These are phyloP conservation scores for Trematosphaeria pertusa DNA, from an alignment of 2,329 filamentous ascomycete genomes.

Conservation along the genomic window DNA sequence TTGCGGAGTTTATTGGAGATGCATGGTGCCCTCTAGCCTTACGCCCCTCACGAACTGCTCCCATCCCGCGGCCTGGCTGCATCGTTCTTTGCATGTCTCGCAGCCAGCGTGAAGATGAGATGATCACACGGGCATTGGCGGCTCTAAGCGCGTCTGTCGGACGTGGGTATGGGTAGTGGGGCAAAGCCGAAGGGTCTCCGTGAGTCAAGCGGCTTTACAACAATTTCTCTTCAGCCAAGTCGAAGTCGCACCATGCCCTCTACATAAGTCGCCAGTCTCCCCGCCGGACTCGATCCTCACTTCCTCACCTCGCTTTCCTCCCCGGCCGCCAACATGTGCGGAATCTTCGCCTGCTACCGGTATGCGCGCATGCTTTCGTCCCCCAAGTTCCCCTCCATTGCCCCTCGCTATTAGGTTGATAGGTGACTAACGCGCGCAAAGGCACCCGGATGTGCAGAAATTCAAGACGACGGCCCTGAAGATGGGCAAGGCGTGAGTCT, in stretches of 20 bases:
- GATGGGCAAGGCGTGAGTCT: constrained; percentile 88
- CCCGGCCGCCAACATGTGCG: constrained; percentile 75
- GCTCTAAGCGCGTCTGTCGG: constrained; percentile 17
- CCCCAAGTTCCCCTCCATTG: constrained; percentile 32
- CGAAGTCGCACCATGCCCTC: constrained; percentile 16
- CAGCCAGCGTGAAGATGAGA: constrained; percentile 8
- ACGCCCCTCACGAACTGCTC: constrained; percentile 12
- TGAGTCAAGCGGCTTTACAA: constrained; percentile 19
- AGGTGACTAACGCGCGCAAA: constrained; percentile 46
- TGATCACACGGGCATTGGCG: constrained; percentile 23
- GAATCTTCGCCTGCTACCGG: constrained; percentile 95
- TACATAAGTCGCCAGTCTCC: constrained; percentile 22
- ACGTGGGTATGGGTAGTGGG: constrained; percentile 30
- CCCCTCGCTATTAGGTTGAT: constrained; percentile 24
- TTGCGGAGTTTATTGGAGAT: constrained; percentile 9
- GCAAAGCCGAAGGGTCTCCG: constrained; percentile 13
- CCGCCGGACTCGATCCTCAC: constrained; percentile 6
- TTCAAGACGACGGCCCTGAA: constrained; percentile 95
- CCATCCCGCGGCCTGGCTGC: constrained; percentile 8
- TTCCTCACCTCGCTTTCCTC: constrained; percentile 10
- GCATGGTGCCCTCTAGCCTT: constrained; percentile 13
- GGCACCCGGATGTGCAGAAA: constrained; percentile 90
- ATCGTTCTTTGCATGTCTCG: constrained; percentile 24
- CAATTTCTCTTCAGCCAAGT: constrained; percentile 19
- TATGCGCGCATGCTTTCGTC: constrained; percentile 49